Conservation (phyloP, 129 eudicot genomes). For the Mikania micrantha region DNA sequence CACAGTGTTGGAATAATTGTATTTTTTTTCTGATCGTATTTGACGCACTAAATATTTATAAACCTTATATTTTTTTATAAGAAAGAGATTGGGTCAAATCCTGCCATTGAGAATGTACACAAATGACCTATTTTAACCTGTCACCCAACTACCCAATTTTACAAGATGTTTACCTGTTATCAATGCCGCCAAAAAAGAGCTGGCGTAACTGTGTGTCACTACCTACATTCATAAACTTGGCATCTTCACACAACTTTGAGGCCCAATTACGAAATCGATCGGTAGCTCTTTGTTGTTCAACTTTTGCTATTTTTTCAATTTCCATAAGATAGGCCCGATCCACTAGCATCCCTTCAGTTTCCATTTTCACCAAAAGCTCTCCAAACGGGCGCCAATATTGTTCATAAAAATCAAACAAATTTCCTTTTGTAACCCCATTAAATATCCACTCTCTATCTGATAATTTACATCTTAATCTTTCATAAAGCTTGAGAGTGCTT, state of each 20-base stretch:
- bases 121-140: not conserved
- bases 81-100: not conserved
- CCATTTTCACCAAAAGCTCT: conserved; percentile 91
- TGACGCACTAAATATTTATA: not conserved
- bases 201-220: conserved; percentile 88
- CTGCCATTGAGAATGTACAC: not conserved
- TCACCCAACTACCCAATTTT: not conserved
- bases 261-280: conserved; percentile 93
- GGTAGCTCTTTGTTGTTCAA: conserved; percentile 77
- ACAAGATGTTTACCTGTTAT: conserved; percentile 49
- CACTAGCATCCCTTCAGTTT: conserved; percentile 85
- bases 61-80: not conserved
- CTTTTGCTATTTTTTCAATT: conserved; percentile 79
- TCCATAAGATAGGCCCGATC: conserved; percentile 75
- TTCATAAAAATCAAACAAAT: conserved; percentile 63
- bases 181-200: conserved; percentile 79
- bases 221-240: conserved; percentile 82
- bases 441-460: conserved; percentile 50
- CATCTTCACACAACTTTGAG: conserved; percentile 70
- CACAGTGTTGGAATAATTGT: not conserved
- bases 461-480: conserved; percentile 57
- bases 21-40: not conserved
- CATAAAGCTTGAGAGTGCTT: conserved; percentile 81
- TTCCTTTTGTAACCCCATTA: conserved; percentile 54
- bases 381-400: conserved; percentile 95